A percentile compares a stretch with the other conserved stretches of the same genome.
Evolutionary conservation across 2,329 filamentous ascomycete species (phyloP).

Genomic region (Dactylellina haptotyla): DNA sequence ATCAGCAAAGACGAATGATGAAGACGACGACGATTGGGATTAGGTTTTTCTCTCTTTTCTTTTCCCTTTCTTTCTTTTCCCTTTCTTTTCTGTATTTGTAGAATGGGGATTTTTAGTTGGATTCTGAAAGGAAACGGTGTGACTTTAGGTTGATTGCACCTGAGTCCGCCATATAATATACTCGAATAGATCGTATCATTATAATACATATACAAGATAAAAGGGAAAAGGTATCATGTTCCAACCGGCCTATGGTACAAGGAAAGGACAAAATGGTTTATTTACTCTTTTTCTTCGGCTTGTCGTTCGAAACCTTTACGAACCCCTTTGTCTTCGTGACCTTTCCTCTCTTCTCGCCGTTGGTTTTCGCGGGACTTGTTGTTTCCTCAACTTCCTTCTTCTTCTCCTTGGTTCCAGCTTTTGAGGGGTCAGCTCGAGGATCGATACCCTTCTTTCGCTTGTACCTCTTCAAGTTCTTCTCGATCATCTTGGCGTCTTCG

Average conservation of each 20-base stretch:
- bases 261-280: constrained; percentile 6
- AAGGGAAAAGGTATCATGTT: constrained; percentile 11
- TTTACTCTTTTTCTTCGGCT: constrained; percentile 14
- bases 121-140: too few species aligned
- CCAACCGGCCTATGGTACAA: constrained; percentile 2
- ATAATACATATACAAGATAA: constrained; percentile 37
- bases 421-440: constrained; percentile 63
- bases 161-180: neutral
- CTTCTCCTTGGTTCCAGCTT: neutral
- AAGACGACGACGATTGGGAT: constrained; percentile 68
- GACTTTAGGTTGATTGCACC: too few species aligned
- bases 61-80: too few species aligned
- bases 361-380: neutral
- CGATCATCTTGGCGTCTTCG: constrained; percentile 76
- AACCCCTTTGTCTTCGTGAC: constrained; percentile 8
- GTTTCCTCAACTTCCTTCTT: constrained; percentile 66
- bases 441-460: constrained; percentile 79
- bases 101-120: too few species aligned
- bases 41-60: constrained; percentile 59
- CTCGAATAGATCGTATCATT: constrained; percentile 17
- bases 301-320: constrained; percentile 30
- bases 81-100: too few species aligned
- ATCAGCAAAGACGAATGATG: constrained; percentile 58
- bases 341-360: constrained; percentile 2
- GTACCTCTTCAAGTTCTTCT: constrained; percentile 76